Evolutionary conservation across 1,139 yeast species (phyloP).

Genomic region (Hyphopichia buzzinii): DNA sequence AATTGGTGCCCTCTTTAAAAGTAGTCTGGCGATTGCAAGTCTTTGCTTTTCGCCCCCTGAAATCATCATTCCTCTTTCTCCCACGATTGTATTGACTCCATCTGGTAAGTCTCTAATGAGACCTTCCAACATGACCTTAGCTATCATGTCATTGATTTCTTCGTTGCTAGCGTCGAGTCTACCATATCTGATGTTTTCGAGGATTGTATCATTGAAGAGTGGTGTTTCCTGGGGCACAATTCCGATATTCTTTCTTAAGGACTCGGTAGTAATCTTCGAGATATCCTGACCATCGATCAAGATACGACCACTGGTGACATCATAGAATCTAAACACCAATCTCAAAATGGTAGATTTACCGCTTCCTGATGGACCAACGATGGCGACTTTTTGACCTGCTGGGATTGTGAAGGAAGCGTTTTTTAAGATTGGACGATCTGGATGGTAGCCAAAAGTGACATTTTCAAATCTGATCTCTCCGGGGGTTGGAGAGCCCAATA

Average conservation of each 20-base stretch:
- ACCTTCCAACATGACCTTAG: slow-evolving; percentile 64
- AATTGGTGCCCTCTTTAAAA: slow-evolving; percentile 81
- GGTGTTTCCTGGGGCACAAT: slow-evolving; percentile 99
- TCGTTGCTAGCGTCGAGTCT: slow-evolving; percentile 69
- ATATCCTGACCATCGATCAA: slow-evolving; percentile 90
- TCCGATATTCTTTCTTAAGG: slow-evolving; percentile 73
- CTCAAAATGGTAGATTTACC: slow-evolving; percentile 91
- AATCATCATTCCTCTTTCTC: slow-evolving; percentile 97
- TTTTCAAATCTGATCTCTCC: slow-evolving; percentile 89
- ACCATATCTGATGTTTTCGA: slow-evolving; percentile 88
- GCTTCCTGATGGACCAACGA: slow-evolving; percentile 94
- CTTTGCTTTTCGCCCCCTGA: slow-evolving; percentile 99
- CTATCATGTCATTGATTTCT: slow-evolving; percentile 65
- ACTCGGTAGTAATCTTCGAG: slow-evolving; percentile 68
- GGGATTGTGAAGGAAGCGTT: slow-evolving; percentile 86
- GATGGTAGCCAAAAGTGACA: slow-evolving; percentile 89
- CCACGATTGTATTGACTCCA: slow-evolving; percentile 85
- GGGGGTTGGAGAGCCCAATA: slow-evolving; percentile 36
- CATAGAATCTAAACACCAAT: slow-evolving; percentile 86
- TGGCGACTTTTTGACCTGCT: slow-evolving; percentile 86
- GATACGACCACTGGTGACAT: slow-evolving; percentile 74
- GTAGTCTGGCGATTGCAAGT: slow-evolving; percentile 84
- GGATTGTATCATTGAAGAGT: slow-evolving; percentile 82
- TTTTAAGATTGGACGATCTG: slow-evolving; percentile 78
- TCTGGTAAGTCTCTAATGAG: slow-evolving; percentile 75